Evolutionary conservation across 148 eudicot genomes (phyloP).

Genomic region (Silene latifolia): DNA sequence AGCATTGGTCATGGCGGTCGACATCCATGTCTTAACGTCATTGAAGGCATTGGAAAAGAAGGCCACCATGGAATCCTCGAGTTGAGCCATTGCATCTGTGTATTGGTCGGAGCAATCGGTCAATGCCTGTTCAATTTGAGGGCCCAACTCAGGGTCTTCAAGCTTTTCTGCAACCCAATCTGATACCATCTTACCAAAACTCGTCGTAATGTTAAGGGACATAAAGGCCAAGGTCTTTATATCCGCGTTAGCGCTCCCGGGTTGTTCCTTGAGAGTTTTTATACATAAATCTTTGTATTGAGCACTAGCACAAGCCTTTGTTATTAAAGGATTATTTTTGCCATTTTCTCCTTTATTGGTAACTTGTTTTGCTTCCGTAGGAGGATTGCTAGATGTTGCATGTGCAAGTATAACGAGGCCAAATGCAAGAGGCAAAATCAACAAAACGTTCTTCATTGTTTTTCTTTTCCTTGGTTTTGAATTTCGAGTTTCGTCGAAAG

Average conservation of each 20-base stretch:
- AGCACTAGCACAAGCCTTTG: constrained; percentile 28
- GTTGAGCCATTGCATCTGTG: constrained; percentile 37
- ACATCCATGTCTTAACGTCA: constrained; percentile 32
- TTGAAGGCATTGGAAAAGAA: constrained; percentile 25
- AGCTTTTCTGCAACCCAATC: constrained; percentile 22
- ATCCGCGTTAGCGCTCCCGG: constrained; percentile 23
- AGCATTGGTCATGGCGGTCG: constrained; percentile 28
- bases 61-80: constrained; percentile 39
- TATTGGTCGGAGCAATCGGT: constrained; percentile 32
- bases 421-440: too few species aligned
- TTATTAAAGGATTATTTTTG: constrained; percentile 16
- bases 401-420: too few species aligned
- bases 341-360: not conserved
- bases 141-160: constrained; percentile 19
- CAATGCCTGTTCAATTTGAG: constrained; percentile 32
- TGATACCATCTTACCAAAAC: constrained; percentile 2
- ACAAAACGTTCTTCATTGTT: too few species aligned
- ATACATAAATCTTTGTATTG: constrained; percentile 23
- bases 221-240: constrained; percentile 38
- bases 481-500: too few species aligned
- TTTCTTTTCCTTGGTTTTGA: too few species aligned
- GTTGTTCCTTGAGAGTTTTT: constrained; percentile 24
- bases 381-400: too few species aligned
- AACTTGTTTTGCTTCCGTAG: too few species aligned
- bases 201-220: constrained; percentile 27